Evolutionary conservation across 1,284 basidiomycete species (phyloP), one percentile per base, ranked within the genome.

Genomic region (Trichosporon asahii): DNA sequence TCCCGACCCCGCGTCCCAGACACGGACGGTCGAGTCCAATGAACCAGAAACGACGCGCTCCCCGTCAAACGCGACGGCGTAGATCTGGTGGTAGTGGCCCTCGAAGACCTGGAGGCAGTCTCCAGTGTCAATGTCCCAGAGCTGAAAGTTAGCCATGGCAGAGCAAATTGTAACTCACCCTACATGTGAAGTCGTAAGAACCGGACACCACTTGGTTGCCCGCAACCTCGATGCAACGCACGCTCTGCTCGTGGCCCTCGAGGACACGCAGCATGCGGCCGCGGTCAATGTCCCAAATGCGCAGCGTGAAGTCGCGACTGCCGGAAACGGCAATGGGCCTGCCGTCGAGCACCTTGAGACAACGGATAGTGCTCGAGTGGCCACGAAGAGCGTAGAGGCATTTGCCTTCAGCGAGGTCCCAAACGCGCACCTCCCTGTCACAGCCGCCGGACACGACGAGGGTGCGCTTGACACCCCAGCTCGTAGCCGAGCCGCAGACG

Each of bases 41-140:
- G 91, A 92, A 2, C 95, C 96, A 5, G 93, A 93, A 0, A 91
- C 94, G 40, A 98, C 88, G 31, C 89, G 86, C 27, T 89, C 84
- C 1, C 96, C 95, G 78, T 98, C 94, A 75, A 95, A 98, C 0
- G 94, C 94, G 25, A 98, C 91, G 0, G 91, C 90, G 79, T 98
- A 98, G 49, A 99, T 92, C 83, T 96, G 92, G 78, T 93, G 90
- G 73, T 90, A 89, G 82, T 99, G 96, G 0, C 96, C 96, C n/a
- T 87, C 80, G 46, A 98, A 88, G 25, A 93, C 88, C 71, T 93
- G 91, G 49, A 96, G 75, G 80, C 95, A 97, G 78, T 90, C 88
- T 12, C 93, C 93, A 0, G 91, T 93, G 76, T 94, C 92, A 12
- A 92, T 83, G 76, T 94, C 85, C 93, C 93, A 94, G 44, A 94